phyloP scores from a whole-genome alignment of 2,329 filamentous ascomycete species.

The Diaporthe sp. region DNA sequence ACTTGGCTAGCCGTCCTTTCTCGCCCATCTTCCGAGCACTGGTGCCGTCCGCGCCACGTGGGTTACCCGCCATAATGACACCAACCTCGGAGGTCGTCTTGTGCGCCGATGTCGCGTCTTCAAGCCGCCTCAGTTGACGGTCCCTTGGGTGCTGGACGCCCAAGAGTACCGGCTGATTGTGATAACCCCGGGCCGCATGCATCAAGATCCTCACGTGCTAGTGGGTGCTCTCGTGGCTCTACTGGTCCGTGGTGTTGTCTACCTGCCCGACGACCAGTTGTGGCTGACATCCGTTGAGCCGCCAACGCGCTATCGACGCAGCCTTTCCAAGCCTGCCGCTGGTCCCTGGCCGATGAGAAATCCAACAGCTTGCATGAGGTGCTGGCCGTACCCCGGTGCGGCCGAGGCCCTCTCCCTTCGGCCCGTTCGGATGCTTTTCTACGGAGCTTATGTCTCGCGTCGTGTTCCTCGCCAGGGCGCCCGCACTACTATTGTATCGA shows the following conservation, averaged over 20 bases:
- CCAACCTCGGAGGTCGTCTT: slow-evolving; percentile 10
- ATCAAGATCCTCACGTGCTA: slow-evolving; percentile 9
- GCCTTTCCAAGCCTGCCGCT: not conserved
- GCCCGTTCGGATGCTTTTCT: slow-evolving; percentile 19
- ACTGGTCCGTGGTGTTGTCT: not conserved
- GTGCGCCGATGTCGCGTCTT: slow-evolving; percentile 15
- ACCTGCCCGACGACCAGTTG: not conserved
- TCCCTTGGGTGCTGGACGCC: not conserved
- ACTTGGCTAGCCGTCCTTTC: not conserved
- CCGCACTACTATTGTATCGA: not conserved
- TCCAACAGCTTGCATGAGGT: not conserved
- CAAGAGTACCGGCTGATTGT: slow-evolving; percentile 5
- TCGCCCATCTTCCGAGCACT: slow-evolving; percentile 19
- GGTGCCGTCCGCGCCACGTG: slow-evolving; percentile 25
- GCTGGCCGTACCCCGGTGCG: not conserved
- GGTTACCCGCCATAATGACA: slow-evolving; percentile 21
- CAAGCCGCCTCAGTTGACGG: not conserved
- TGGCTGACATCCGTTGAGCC: slow-evolving; percentile 2
- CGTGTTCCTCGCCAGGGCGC: not conserved
- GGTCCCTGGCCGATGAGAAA: too few relatives aligned
- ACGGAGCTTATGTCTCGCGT: not conserved
- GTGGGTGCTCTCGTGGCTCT: not conserved
- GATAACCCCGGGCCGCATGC: slow-evolving; percentile 12
- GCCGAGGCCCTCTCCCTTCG: slow-evolving; percentile 11
- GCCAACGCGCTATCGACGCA: not conserved